phyloP scores from a whole-genome alignment of 2,329 filamentous ascomycete species.

The Exophiala oligosperma region DNA sequence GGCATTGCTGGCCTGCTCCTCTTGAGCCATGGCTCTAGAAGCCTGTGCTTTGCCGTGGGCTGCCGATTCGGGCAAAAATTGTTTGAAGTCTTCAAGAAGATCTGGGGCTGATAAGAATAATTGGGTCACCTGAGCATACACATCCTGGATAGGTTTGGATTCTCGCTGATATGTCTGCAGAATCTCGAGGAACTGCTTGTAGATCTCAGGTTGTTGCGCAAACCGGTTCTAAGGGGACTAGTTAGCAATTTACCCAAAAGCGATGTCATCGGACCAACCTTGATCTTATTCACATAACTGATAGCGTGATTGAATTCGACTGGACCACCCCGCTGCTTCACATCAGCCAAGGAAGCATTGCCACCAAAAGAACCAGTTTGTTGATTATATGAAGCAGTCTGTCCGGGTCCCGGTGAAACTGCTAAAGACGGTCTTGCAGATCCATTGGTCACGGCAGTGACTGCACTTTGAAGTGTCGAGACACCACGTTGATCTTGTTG shows the following conservation, averaged over 20 bases:
- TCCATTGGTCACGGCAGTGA: conserved; percentile 58
- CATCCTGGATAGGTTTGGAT: conserved; percentile 96
- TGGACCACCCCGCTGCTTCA: conserved; percentile 88
- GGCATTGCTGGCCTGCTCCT: conserved; percentile 65
- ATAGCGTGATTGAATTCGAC: conserved; percentile 99
- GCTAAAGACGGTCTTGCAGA: conserved; percentile 48
- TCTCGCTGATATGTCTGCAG: conserved; percentile 97
- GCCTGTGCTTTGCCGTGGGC: conserved; percentile 65
- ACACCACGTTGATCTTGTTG: conserved; percentile 28
- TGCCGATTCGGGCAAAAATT: conserved; percentile 91
- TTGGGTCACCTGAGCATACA: conserved; percentile 93
- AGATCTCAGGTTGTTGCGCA: conserved; percentile 93
- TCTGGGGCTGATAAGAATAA: conserved; percentile 93
- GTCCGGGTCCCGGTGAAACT: conserved; percentile 46
- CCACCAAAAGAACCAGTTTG: conserved; percentile 56
- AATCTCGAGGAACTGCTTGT: conserved; percentile 98
- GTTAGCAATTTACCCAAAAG: neutral
- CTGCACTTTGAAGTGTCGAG: conserved; percentile 62
- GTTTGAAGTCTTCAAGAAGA: conserved; percentile 96
- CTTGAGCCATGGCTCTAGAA: conserved; percentile 57
- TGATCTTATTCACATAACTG: conserved; percentile 99
- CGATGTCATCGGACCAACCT: conserved; percentile 60
- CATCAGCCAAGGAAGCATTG: conserved; percentile 36
- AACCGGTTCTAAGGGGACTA: conserved; percentile 74
- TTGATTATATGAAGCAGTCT: conserved; percentile 17